phyloP scores from a whole-genome alignment of 106 monocot species.

The Dendrobium officinale region DNA sequence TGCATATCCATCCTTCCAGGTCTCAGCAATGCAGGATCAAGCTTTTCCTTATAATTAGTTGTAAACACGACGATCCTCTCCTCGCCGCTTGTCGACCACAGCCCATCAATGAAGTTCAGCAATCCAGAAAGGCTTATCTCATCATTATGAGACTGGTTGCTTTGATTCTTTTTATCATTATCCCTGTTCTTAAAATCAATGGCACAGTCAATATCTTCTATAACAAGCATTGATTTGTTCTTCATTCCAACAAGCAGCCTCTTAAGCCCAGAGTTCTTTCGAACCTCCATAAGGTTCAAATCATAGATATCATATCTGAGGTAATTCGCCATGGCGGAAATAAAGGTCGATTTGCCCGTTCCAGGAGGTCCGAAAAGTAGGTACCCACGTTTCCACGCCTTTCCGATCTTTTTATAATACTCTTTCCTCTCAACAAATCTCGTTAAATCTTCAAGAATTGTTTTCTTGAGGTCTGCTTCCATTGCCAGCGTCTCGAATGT shows the following conservation, averaged over 20 bases:
- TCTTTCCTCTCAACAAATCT: constrained; percentile 30
- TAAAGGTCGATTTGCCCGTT: constrained; percentile 54
- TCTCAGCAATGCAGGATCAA: constrained; percentile 15
- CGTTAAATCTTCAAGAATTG: constrained; percentile 25
- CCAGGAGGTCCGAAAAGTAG: constrained; percentile 52
- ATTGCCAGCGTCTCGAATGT: constrained; percentile 46
- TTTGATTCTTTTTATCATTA: not conserved
- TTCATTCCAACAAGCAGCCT: constrained; percentile 11
- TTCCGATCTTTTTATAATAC: constrained; percentile 31
- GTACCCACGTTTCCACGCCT: constrained; percentile 54
- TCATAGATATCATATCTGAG: constrained; percentile 22
- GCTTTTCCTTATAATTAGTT: constrained; percentile 16
- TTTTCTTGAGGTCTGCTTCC: constrained; percentile 27
- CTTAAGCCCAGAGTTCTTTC: not conserved
- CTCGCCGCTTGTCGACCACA: constrained; percentile 18
- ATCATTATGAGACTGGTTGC: not conserved
- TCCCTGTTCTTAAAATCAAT: constrained; percentile 8
- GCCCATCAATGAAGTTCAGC: constrained; percentile 15
- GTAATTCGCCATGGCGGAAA: constrained; percentile 60
- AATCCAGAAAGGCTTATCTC: constrained; percentile 16
- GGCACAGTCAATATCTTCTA: constrained; percentile 27
- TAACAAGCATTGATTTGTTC: constrained; percentile 13
- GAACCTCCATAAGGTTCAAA: constrained; percentile 14
- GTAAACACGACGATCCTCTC: constrained; percentile 19
- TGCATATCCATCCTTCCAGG: constrained; percentile 25